These are phyloP conservation scores for Capronia epimyces DNA, from an alignment of 2,329 filamentous ascomycete genomes.

Conservation along the genomic window DNA sequence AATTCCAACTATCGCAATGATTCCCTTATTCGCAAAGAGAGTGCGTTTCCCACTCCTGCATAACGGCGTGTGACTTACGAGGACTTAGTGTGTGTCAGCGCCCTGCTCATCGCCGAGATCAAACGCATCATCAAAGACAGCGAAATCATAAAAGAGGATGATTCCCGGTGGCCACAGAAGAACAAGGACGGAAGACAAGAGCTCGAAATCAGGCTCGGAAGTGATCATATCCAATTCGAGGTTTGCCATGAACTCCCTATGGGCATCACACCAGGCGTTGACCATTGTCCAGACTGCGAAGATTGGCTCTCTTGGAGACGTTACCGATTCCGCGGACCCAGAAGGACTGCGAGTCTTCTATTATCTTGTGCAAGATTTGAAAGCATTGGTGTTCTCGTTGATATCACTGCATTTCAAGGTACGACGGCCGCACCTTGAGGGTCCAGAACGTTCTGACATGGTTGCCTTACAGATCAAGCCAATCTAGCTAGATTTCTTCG, in stretches of 20 bases:
- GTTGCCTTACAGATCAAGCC: constrained; percentile 46
- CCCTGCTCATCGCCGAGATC: constrained; percentile 84
- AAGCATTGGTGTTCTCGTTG: constrained; percentile 91
- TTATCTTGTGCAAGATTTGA: constrained; percentile 95
- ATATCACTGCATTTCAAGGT: constrained; percentile 97
- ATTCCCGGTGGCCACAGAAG: constrained; percentile 97
- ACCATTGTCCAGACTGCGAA: constrained; percentile 71
- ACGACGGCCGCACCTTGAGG: constrained; percentile 1
- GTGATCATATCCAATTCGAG: constrained; percentile 97
- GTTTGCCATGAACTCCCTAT: constrained; percentile 44
- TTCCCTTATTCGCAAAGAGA: constrained; percentile 98
- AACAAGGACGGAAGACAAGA: constrained; percentile 98
- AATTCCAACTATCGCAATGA: constrained; percentile 99
- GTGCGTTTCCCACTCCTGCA: constrained; percentile 52
- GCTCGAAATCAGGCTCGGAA: constrained; percentile 86
- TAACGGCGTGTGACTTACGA: constrained; percentile 22
- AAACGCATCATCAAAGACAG: constrained; percentile 95
- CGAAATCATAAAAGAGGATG: constrained; percentile 98
- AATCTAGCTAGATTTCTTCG: constrained; percentile 35
- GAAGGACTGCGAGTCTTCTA: constrained; percentile 97
- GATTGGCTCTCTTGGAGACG: constrained; percentile 93
- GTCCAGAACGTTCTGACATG: constrained; percentile 3
- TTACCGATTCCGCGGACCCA: constrained; percentile 91
- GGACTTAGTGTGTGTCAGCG: constrained; percentile 83
- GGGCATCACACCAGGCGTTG: constrained; percentile 14